Conservation (phyloP, 495 filamentous ascomycete species). For the Aspergillus kassunensis region DNA sequence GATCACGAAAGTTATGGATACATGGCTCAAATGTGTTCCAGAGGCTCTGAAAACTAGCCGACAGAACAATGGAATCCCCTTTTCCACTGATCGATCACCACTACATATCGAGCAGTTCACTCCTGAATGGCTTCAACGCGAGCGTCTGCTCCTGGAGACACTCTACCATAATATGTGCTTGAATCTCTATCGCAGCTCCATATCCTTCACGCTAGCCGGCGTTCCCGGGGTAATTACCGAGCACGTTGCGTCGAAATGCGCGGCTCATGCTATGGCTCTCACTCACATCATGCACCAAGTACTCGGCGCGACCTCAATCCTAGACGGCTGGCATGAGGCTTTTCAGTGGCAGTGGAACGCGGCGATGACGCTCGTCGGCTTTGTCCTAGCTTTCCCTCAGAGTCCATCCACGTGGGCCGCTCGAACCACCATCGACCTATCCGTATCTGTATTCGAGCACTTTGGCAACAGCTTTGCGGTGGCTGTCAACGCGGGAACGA, state of each 20-base stretch:
- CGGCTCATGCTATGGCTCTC: constrained; percentile 45
- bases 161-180: constrained; percentile 26
- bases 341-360: constrained; percentile 54
- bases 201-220: constrained; percentile 11
- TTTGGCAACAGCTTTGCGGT: constrained; percentile 42
- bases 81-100: constrained; percentile 36
- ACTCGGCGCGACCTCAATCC: constrained; percentile 37
- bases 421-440: constrained; percentile 33
- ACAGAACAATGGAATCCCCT: constrained; percentile 27
- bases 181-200: constrained; percentile 24
- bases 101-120: constrained; percentile 39
- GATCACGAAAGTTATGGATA: constrained; percentile 1
- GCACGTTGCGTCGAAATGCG: constrained; percentile 22
- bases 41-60: constrained; percentile 33
- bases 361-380: constrained; percentile 47
- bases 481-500: constrained; percentile 37
- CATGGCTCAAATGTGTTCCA: constrained; percentile 39
- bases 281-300: constrained; percentile 49
- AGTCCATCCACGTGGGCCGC: constrained; percentile 24
- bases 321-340: constrained; percentile 47
- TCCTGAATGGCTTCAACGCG: constrained; percentile 29
- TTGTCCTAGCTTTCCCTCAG: constrained; percentile 44
- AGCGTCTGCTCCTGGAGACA: constrained; percentile 28
- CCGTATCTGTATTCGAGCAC: constrained; percentile 42
- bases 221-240: background rate